Percentiles rank a stretch among this genome's conserved stretches.
Evolutionary conservation across 257 asterid genomes (phyloP).

Genomic region (Solanum pennellii): DNA sequence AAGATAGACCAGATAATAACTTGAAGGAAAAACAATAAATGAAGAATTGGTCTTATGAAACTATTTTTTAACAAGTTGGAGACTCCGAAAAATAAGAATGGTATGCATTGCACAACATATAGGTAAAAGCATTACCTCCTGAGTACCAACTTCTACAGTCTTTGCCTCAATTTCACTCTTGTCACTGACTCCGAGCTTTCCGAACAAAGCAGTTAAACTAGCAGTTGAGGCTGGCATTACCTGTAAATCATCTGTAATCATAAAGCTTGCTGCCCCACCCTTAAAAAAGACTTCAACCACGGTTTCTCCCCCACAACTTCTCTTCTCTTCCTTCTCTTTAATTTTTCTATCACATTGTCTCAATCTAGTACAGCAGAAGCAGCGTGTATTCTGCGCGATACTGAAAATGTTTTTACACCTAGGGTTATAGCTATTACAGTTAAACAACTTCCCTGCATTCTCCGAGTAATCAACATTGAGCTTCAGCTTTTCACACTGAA

Average conservation of each 20-base stretch:
- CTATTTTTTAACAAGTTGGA: not conserved
- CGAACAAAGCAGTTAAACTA: not conserved
- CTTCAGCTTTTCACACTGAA: not conserved
- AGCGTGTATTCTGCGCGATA: not conserved
- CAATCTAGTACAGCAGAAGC: not conserved
- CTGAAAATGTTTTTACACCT: not conserved
- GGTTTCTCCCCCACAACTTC: not conserved
- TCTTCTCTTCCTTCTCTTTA: too few species aligned
- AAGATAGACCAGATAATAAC: not conserved
- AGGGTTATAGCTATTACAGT: not conserved
- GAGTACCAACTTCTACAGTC: not conserved
- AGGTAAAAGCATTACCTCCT: not conserved
- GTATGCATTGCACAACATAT: not conserved
- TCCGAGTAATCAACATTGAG: not conserved
- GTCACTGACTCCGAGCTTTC: not conserved
- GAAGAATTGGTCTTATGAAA: not conserved
- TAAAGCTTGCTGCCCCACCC: not conserved
- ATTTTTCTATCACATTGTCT: not conserved
- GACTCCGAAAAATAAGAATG: not conserved
- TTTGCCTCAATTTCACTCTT: not conserved
- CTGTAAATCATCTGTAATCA: not conserved
- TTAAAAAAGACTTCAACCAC: not conserved
- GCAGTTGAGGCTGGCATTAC: slow-evolving; percentile 1
- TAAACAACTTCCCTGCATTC: not conserved
- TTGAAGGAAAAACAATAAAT: not conserved